Conservation (phyloP, 2,329 filamentous ascomycete species). For the Monosporascus sp. region DNA sequence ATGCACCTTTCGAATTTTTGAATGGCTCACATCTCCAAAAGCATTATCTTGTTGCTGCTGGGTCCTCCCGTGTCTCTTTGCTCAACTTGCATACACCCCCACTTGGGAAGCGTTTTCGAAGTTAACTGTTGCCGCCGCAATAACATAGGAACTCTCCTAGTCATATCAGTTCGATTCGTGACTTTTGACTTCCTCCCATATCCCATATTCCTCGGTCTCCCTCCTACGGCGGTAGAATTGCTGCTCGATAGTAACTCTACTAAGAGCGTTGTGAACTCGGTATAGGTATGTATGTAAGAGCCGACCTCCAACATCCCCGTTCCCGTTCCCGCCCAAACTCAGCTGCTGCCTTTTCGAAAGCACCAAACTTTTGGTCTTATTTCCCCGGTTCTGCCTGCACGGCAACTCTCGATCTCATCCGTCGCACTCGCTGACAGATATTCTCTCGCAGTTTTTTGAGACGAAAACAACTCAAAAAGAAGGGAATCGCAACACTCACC, state of each 20-base stretch:
- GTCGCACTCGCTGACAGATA: conserved; percentile 13
- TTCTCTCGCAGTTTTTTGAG: conserved; percentile 3
- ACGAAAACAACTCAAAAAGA: conserved; percentile 13
- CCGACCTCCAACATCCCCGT: neutral
- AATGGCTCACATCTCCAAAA: neutral
- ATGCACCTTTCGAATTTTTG: neutral
- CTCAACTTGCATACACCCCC: neutral
- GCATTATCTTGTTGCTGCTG: neutral
- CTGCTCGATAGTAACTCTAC: neutral
- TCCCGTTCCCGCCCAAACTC: no score
- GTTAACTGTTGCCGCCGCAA: neutral
- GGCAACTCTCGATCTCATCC: neutral
- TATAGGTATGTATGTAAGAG: neutral
- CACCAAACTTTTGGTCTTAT: no score
- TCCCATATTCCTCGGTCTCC: neutral
- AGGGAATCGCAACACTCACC: conserved; percentile 21
- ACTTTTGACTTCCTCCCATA: neutral
- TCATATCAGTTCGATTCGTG: neutral
- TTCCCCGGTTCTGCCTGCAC: no score
- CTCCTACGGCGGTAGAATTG: neutral
- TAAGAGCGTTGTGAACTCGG: neutral
- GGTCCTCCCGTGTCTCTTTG: neutral
- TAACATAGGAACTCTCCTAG: neutral
- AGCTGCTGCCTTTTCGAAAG: no score
- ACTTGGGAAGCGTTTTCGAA: neutral